phyloP scores from a whole-genome alignment of 129 eudicot species.

The Logfia minima region DNA sequence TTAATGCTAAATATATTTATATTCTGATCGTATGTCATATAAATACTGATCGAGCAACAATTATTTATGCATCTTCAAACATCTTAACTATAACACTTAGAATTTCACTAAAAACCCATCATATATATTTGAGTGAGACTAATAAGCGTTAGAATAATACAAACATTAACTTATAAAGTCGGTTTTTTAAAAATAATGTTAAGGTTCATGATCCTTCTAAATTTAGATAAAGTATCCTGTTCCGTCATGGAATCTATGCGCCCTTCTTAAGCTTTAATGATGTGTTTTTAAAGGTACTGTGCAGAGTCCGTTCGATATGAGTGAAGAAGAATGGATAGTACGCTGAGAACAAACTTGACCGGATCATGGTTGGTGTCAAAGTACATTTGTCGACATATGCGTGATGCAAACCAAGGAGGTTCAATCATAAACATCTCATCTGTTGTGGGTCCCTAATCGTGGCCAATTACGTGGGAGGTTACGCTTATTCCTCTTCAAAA shows the following conservation, averaged over 20 bases:
- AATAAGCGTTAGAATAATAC: no score
- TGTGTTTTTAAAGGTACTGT: slow-evolving; percentile 50
- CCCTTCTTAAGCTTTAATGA: background rate
- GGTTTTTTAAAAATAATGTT: no score
- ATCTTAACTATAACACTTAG: no score
- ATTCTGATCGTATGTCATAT: no score
- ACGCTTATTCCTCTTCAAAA: slow-evolving; percentile 64
- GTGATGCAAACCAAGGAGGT: slow-evolving; percentile 61
- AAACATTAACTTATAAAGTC: no score
- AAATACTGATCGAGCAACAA: no score
- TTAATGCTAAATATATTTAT: no score
- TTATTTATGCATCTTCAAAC: no score
- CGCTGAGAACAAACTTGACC: slow-evolving; percentile 51
- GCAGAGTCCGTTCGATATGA: slow-evolving; percentile 49
- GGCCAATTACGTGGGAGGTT: slow-evolving; percentile 57
- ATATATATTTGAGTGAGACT: no score
- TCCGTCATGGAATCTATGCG: background rate
- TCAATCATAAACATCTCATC: slow-evolving; percentile 71
- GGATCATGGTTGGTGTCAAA: slow-evolving; percentile 56
- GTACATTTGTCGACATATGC: slow-evolving; percentile 61
- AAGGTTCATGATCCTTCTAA: no score
- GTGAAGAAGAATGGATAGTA: slow-evolving; percentile 71
- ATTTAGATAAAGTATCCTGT: no score
- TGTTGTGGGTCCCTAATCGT: slow-evolving; percentile 67
- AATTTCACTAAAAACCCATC: no score